phyloP scores from a whole-genome alignment of 768 basidiomycete genomes.

The Leucocoprinus birnbaumii region DNA sequence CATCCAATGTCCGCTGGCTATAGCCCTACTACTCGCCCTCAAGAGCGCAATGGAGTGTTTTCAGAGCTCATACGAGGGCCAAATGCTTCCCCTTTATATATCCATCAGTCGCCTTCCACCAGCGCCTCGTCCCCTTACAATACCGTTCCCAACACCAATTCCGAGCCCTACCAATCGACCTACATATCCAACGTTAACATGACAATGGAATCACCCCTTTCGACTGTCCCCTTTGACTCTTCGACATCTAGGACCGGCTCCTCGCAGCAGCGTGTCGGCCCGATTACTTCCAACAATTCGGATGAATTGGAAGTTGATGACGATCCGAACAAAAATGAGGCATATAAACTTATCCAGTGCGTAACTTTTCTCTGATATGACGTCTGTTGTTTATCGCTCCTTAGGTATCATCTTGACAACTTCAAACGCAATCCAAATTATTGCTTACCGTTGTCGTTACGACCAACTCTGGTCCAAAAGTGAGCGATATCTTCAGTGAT shows the following conservation, averaged over 20 bases:
- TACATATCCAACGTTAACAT: constrained; percentile 61
- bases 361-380: constrained; percentile 19
- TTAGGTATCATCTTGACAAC: constrained; percentile 89
- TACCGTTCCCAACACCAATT: constrained; percentile 30
- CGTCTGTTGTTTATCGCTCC: neutral
- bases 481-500: constrained; percentile 23
- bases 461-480: constrained; percentile 88
- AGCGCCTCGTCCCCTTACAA: constrained; percentile 39
- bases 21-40: constrained; percentile 34
- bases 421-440: constrained; percentile 84
- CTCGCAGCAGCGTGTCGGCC: constrained; percentile 28
- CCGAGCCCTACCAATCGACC: constrained; percentile 38
- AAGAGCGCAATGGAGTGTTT: constrained; percentile 51
- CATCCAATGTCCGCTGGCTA: constrained; percentile 43
- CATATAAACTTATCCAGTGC: constrained; percentile 79
- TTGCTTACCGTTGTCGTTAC: constrained; percentile 82
- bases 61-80: constrained; percentile 56
- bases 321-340: constrained; percentile 75
- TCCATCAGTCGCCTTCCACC: constrained; percentile 40
- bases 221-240: constrained; percentile 46
- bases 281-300: constrained; percentile 22
- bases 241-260: constrained; percentile 23
- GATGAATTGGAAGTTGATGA: constrained; percentile 60
- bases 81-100: constrained; percentile 61
- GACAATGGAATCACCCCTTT: constrained; percentile 51